Percentiles rank a stretch among this genome's conserved stretches.
Conservation (phyloP, 73 alveolate species). For the Paraurostyla sp. region DNA sequence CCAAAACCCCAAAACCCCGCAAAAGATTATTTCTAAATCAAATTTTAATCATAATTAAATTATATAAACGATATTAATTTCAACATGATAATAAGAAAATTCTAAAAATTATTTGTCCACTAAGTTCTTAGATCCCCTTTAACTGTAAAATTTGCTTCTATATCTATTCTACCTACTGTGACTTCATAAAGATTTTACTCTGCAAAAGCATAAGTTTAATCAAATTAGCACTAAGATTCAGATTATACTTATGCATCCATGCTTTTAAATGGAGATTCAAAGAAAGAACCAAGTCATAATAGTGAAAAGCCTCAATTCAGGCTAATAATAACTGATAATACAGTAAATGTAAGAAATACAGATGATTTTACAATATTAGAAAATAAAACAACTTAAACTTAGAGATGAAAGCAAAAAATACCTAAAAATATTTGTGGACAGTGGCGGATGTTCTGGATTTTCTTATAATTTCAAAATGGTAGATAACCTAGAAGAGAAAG, state of each 20-base stretch:
- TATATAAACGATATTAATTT: not conserved
- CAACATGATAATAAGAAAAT: not conserved
- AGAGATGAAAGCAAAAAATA: conserved; percentile 43
- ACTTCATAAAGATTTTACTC: too few relatives aligned
- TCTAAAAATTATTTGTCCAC: not conserved
- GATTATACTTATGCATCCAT: not conserved
- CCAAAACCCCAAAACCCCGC: conserved; percentile 35
- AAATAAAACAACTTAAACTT: not conserved
- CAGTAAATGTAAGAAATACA: conserved; percentile 12
- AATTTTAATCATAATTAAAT: not conserved
- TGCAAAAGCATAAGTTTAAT: too few relatives aligned
- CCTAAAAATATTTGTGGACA: conserved; percentile 42
- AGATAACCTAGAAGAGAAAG: not conserved
- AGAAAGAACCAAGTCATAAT: not conserved
- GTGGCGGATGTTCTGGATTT: conserved; percentile 70
- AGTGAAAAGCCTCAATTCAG: not conserved
- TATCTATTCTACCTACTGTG: not conserved
- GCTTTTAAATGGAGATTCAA: not conserved
- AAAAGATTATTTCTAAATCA: too few relatives aligned
- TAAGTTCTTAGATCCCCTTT: not conserved
- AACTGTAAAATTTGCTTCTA: not conserved
- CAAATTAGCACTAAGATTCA: not conserved
- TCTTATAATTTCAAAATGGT: conserved; percentile 58
- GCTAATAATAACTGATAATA: conserved; percentile 11
- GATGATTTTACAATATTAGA: conserved; percentile 1